Evolutionary conservation across 345 rosid genomes (phyloP).

Genomic region (Garcia nutans): DNA sequence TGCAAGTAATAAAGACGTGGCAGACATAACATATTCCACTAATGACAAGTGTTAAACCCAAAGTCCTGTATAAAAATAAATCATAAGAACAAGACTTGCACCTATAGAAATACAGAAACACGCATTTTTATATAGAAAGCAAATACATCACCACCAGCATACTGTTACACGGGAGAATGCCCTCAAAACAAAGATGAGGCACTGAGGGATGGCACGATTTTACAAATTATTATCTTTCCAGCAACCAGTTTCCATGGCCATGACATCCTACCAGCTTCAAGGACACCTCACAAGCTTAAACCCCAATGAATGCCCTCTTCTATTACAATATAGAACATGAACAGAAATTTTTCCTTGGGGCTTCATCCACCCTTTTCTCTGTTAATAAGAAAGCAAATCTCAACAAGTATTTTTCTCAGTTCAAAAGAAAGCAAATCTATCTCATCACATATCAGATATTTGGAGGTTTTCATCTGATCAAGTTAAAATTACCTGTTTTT

Average conservation of each 20-base stretch:
- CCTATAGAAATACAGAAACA: slow-evolving; percentile 32
- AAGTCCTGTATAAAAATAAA: slow-evolving; percentile 17
- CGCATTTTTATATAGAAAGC: slow-evolving; percentile 31
- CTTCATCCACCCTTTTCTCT: slow-evolving; percentile 73
- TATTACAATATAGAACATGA: slow-evolving; percentile 70
- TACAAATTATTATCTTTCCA: slow-evolving; percentile 32
- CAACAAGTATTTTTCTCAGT: slow-evolving; percentile 57
- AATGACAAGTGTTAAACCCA: background rate
- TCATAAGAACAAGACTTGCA: slow-evolving; percentile 7
- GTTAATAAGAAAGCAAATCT: slow-evolving; percentile 24
- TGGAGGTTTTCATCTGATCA: background rate
- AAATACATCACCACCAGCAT: slow-evolving; percentile 34
- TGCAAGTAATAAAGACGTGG: background rate
- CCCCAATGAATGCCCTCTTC: slow-evolving; percentile 15
- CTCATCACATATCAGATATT: background rate
- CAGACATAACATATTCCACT: background rate
- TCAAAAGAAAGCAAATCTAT: slow-evolving; percentile 2
- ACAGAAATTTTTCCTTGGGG: slow-evolving; percentile 52
- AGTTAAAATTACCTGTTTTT: slow-evolving; percentile 57
- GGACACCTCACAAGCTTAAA: slow-evolving; percentile 16
- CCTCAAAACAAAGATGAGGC: slow-evolving; percentile 23
- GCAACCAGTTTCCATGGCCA: slow-evolving; percentile 24
- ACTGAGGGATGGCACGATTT: slow-evolving; percentile 30
- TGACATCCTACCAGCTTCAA: slow-evolving; percentile 15
- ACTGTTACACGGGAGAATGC: slow-evolving; percentile 30